These are phyloP conservation scores for Pythium insidiosum DNA, from an alignment of 352 stramenopile genomes.

Conservation along the genomic window DNA sequence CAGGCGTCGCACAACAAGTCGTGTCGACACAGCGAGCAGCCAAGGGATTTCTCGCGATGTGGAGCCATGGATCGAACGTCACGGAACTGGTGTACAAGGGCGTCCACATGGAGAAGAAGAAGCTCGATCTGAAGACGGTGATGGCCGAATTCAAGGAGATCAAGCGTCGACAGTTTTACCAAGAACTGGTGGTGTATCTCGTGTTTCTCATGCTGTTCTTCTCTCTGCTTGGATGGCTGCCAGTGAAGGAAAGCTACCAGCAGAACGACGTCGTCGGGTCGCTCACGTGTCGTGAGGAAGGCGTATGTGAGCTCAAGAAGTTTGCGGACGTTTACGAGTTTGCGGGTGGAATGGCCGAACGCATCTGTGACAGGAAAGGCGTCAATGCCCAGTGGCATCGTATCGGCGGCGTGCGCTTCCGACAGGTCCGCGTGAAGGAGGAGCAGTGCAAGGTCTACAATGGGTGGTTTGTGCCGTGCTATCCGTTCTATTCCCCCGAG, in stretches of 20 bases:
- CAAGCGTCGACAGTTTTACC: constrained; percentile 83
- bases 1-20: constrained; percentile 64
- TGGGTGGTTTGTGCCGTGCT: constrained; percentile 55
- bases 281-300: constrained; percentile 71
- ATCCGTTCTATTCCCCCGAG: constrained; percentile 52
- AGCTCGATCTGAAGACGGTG: constrained; percentile 67
- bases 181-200: constrained; percentile 82
- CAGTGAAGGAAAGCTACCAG: constrained; percentile 75
- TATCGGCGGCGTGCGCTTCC: constrained; percentile 69
- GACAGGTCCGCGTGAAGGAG: constrained; percentile 73
- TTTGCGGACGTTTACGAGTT: constrained; percentile 77
- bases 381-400: constrained; percentile 68
- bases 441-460: constrained; percentile 62
- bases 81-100: constrained; percentile 64
- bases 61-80: constrained; percentile 34
- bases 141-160: constrained; percentile 83
- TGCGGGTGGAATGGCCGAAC: constrained; percentile 33
- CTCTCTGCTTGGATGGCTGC: constrained; percentile 66
- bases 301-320: constrained; percentile 73
- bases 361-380: constrained; percentile 43
- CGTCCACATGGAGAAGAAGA: constrained; percentile 89
- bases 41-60: constrained; percentile 71
- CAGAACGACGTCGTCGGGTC: constrained; percentile 78
- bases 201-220: constrained; percentile 76
- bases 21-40: constrained; percentile 64